Percentiles rank a stretch among this genome's conserved stretches.
These are phyloP conservation scores for Mrakia blollopis DNA, from an alignment of 768 basidiomycete genomes.

Conservation along the genomic window DNA sequence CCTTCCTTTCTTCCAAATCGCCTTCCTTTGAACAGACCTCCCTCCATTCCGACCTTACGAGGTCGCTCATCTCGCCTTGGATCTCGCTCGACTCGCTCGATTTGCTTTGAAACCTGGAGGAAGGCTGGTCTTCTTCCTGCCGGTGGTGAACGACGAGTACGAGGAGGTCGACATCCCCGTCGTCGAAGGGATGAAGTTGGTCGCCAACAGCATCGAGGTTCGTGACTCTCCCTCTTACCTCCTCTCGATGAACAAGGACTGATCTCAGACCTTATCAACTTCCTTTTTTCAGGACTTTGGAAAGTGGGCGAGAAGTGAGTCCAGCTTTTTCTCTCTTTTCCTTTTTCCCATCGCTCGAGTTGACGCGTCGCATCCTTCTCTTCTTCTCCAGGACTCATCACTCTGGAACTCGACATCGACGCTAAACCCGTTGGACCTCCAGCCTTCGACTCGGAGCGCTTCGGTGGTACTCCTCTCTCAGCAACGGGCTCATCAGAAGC, in stretches of 20 bases:
- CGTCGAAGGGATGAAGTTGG: conserved; percentile 78
- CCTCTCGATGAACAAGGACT: not conserved
- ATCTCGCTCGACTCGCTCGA: conserved; percentile 74
- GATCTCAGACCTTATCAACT: not conserved
- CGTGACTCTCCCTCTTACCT: conserved; percentile 1
- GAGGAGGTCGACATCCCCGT: conserved; percentile 74
- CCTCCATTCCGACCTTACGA: conserved; percentile 92
- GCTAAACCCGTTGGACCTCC: conserved; percentile 49
- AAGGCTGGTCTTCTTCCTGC: conserved; percentile 87
- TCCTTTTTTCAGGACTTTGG: conserved; percentile 15
- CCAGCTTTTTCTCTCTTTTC: conserved; percentile 33
- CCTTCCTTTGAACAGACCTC: conserved; percentile 58
- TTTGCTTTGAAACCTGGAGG: conserved; percentile 80
- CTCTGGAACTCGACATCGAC: conserved; percentile 43
- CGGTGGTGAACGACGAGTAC: conserved; percentile 75
- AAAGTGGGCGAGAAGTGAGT: conserved; percentile 26
- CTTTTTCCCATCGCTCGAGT: not conserved
- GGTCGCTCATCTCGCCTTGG: conserved; percentile 70
- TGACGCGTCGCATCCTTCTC: not conserved
- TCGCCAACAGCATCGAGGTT: conserved; percentile 75
- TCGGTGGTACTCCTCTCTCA: not conserved
- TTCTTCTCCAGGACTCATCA: conserved; percentile 23
- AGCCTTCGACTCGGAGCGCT: conserved; percentile 48
- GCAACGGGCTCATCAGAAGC: not conserved
- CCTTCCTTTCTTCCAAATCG: not conserved